Conservation (phyloP, 2,329 filamentous ascomycete genomes). For the Neoarthrinium moseri region DNA sequence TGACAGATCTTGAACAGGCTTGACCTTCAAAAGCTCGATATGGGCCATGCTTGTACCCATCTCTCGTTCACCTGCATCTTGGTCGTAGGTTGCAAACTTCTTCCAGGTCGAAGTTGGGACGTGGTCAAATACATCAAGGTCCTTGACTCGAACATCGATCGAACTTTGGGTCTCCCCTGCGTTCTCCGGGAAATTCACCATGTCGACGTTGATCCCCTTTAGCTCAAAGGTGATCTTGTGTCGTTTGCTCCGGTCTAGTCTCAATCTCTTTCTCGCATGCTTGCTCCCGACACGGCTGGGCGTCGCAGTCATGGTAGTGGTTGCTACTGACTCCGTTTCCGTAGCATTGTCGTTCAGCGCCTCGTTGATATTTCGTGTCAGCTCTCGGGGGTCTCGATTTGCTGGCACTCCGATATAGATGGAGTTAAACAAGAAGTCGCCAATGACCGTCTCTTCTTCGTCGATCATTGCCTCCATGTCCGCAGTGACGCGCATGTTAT, state of each 20-base stretch:
- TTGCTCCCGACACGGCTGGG: constrained; percentile 44
- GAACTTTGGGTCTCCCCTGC: constrained; percentile 84
- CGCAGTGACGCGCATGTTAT: constrained; percentile 53
- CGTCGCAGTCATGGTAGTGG: constrained; percentile 65
- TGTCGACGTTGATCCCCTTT: constrained; percentile 76
- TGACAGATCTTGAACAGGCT: constrained; percentile 77
- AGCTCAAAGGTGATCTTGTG: constrained; percentile 97
- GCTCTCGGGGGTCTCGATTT: constrained; percentile 79
- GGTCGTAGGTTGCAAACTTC: constrained; percentile 94
- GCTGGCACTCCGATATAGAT: constrained; percentile 94
- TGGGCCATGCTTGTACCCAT: constrained; percentile 87
- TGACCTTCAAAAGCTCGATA: constrained; percentile 83
- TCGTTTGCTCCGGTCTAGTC: constrained; percentile 78
- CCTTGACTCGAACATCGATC: constrained; percentile 76
- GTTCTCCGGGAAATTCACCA: constrained; percentile 75
- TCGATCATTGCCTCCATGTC: constrained; percentile 61
- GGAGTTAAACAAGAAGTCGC: constrained; percentile 96
- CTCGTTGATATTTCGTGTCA: constrained; percentile 82
- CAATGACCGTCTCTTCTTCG: constrained; percentile 83
- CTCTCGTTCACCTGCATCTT: constrained; percentile 82
- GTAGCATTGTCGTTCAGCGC: constrained; percentile 82
- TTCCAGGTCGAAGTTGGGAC: constrained; percentile 96
- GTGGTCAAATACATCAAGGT: constrained; percentile 91
- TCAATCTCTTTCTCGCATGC: constrained; percentile 59
- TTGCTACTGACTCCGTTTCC: constrained; percentile 86